Evolutionary conservation across 352 stramenopile species (phyloP).

Genomic region (Phytophthora pseudosyringae): DNA sequence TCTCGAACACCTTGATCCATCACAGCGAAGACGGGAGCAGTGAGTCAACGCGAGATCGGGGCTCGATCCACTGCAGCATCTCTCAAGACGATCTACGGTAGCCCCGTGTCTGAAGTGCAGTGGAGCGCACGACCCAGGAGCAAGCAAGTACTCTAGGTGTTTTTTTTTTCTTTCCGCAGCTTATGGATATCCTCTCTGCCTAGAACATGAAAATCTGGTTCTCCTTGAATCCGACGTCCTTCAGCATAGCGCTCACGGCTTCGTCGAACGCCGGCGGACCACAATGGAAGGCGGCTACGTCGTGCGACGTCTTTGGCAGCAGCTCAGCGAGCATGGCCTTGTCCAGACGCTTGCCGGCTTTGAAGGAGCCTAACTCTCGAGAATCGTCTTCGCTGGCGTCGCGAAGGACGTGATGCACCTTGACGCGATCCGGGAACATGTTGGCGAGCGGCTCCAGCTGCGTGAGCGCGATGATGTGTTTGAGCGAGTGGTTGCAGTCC

Average conservation of each 20-base stretch:
- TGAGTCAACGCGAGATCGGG: too few relatives aligned
- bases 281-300: slow-evolving; percentile 75
- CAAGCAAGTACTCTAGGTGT: background rate
- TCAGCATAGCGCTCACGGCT: slow-evolving; percentile 50
- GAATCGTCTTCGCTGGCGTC: slow-evolving; percentile 50
- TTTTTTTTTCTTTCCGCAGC: background rate
- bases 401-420: slow-evolving; percentile 73
- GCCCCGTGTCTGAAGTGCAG: too few relatives aligned
- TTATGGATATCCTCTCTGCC: background rate
- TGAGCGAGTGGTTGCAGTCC: slow-evolving; percentile 74
- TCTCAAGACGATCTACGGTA: too few relatives aligned
- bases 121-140: too few relatives aligned
- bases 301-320: slow-evolving; percentile 44
- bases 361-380: slow-evolving; percentile 58
- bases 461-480: slow-evolving; percentile 72
- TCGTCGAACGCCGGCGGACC: slow-evolving; percentile 80
- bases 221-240: slow-evolving; percentile 51
- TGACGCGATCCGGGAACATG: slow-evolving; percentile 74
- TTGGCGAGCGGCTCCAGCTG: slow-evolving; percentile 81
- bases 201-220: slow-evolving; percentile 61
- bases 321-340: slow-evolving; percentile 50
- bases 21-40: too few relatives aligned
- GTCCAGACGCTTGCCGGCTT: slow-evolving; percentile 54
- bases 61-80: too few relatives aligned
- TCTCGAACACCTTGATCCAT: too few relatives aligned